Base-by-base conservation (phyloP, 2,329 filamentous ascomycete genomes). In the Aspergillus piperis region DNA sequence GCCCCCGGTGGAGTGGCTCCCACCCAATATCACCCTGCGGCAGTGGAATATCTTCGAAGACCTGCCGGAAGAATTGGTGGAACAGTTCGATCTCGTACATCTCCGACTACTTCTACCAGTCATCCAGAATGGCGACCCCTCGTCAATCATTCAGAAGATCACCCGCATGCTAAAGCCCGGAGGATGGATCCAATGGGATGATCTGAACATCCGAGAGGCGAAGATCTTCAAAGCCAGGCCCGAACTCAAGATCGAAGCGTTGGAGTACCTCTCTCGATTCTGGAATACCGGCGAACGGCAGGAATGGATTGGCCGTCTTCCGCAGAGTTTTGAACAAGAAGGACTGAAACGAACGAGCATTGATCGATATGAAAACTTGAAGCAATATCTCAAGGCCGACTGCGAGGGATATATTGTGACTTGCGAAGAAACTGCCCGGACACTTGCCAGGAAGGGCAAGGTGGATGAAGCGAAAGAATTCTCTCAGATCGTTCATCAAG, bases 31-130 rank as follows among this genome's bases (percentile, higher is more conserved):
- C 13, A 60, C 32, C 27, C 32, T 68, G 10, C 36, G 57, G 2
- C 54, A 61, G 7, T 63, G 64, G 30, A 63, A 71, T 30, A 54
- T 64, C 7, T 51, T 61, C 8, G 60, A 61, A 10, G 42, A 58
- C 2, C 50, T 68, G 1, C 68, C 65, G 0, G 17, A 47, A 7
- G 52, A 63, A 2, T 57, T 71, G 1, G 49, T 58, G 5, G 61
- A 59, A 5, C 59, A 63, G n/a, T 71, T 70, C 59, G 68, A 71
- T 53, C 49, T 71, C 1, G 64, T 71, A 2, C 67, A 71, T 19
- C 41, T 70, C 3, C 63, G 63, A 10, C 27, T 65, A 13, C 50
- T 62, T 2, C 21, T 61, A 27, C 54, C 57, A 3, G 50, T 54
- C 8, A 41, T 61, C 3, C 48, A 36, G 17, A 54, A 61, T 15